These are phyloP conservation scores for Melanomma pulvis-pyrius DNA, from an alignment of 495 filamentous ascomycete genomes.

Conservation along the genomic window DNA sequence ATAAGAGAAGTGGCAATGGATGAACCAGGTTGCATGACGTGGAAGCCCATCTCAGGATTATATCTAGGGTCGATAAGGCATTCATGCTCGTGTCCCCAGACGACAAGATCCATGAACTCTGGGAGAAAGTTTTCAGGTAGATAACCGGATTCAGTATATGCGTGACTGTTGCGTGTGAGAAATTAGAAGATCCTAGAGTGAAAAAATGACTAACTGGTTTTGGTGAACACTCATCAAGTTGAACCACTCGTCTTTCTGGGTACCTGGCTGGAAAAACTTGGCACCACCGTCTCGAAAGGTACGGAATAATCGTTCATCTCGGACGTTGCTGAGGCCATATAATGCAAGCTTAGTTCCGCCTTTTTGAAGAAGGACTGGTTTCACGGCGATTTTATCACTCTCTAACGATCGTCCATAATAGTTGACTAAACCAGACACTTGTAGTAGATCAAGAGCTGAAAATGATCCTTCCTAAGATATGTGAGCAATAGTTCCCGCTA, in stretches of 20 bases:
- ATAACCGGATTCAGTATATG: slow-evolving; percentile 86
- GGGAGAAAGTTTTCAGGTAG: slow-evolving; percentile 94
- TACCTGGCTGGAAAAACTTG: slow-evolving; percentile 83
- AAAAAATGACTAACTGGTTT: slow-evolving; percentile 64
- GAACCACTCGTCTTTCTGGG: slow-evolving; percentile 91
- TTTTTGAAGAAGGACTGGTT: slow-evolving; percentile 91
- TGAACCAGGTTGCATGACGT: slow-evolving; percentile 96
- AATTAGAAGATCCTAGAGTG: background rate
- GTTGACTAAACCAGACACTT: slow-evolving; percentile 88
- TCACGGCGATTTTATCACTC: slow-evolving; percentile 87
- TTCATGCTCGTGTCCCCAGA: slow-evolving; percentile 99
- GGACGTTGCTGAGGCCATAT: slow-evolving; percentile 94
- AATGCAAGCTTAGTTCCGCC: slow-evolving; percentile 91
- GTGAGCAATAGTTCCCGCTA: slow-evolving; percentile 26
- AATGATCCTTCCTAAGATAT: slow-evolving; percentile 70
- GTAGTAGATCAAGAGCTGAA: slow-evolving; percentile 86
- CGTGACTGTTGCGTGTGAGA: slow-evolving; percentile 52
- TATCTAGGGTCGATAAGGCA: slow-evolving; percentile 81
- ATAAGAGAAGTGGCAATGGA: slow-evolving; percentile 92
- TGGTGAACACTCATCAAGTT: slow-evolving; percentile 96
- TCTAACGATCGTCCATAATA: slow-evolving; percentile 93
- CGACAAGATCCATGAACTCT: slow-evolving; percentile 83
- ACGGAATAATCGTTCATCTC: slow-evolving; percentile 90
- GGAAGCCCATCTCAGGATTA: slow-evolving; percentile 85
- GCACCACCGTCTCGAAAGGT: slow-evolving; percentile 93